Percentiles rank a stretch among this genome's conserved stretches.
Conservation (phyloP, 1,284 basidiomycete genomes). For the Dichomitus squalens region DNA sequence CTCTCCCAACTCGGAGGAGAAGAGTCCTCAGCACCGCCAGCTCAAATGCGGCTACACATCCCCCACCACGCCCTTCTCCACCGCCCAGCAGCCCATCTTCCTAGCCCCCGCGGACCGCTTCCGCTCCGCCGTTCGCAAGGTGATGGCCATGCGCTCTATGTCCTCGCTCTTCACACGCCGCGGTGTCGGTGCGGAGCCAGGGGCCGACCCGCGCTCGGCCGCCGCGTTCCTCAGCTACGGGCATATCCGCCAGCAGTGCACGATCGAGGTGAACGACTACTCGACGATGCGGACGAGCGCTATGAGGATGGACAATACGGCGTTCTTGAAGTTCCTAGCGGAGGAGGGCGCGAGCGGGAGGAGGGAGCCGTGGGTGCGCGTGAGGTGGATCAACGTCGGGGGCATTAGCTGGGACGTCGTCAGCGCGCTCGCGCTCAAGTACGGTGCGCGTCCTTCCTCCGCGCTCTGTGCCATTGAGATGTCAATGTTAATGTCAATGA, state of each 20-base stretch:
- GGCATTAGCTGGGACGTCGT: conserved; percentile 76
- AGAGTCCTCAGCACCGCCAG: background rate
- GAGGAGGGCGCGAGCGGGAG: conserved; percentile 40
- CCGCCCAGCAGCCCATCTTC: conserved; percentile 12
- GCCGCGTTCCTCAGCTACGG: conserved; percentile 53
- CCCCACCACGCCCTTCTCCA: background rate
- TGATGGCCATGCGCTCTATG: conserved; percentile 60
- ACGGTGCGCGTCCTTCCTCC: conserved; percentile 41
- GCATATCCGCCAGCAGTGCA: conserved; percentile 54
- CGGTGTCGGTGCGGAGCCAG: conserved; percentile 61
- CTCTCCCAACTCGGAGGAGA: conserved; percentile 6
- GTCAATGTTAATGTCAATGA: no score
- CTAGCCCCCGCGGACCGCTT: conserved; percentile 49
- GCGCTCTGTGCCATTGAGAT: background rate
- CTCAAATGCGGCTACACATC: background rate
- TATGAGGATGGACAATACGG: conserved; percentile 54
- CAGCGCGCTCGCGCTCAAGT: conserved; percentile 62
- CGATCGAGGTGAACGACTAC: conserved; percentile 66
- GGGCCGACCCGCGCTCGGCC: conserved; percentile 57
- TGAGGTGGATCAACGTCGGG: conserved; percentile 73
- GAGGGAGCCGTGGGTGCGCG: conserved; percentile 57
- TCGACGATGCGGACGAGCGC: conserved; percentile 53
- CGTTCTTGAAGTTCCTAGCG: conserved; percentile 54
- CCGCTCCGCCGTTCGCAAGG: conserved; percentile 50
- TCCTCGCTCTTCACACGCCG: conserved; percentile 42